Evolutionary conservation across 768 basidiomycete genomes (phyloP), one percentile per base, ranked within the genome.

Genomic region (Rhodotorula sphaerocarpa): DNA sequence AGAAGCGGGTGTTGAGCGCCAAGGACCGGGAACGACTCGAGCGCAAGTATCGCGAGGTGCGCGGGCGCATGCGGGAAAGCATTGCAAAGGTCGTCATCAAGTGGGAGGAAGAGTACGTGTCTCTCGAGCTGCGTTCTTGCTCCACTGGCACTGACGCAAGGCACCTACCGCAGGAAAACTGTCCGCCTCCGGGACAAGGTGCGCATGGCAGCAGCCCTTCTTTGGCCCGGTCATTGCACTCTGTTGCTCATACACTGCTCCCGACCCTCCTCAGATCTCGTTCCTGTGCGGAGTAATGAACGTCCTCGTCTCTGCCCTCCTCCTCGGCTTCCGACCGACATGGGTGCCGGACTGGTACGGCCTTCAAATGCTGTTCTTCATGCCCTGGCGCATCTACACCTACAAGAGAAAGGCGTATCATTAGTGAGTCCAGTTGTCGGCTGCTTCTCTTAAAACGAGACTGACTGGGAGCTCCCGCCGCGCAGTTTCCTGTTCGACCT

Each of bases 321-420:
- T 96, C 64, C 89, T 92, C 71, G 89, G 87, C n/a, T 79, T 88
- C 72, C 83, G 83, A 21, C 92, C 92, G 16, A 80, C 92, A 83
- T 91, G 77, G 73, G 83, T 83, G 27, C 92, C 93, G 59, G 79
- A 91, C 20, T 81, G 84, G 9, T 96, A 96, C 75, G 90, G 90
- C 1, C 72, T 84, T 1, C 87, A 87, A 73, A 81, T 82, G 28
- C 75, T 83, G 41, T 86, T 85, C 73, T 85, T 93, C 54, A 81
- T 95, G 10, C 90, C 92, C 1, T 76, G 86, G 16, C 87, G 93
- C 43, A 81, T 79, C 10, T 95, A 86, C 76, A 81, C 76, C 28
- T 97, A 96, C 81, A 95, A 95, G 81, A 84, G 86, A 74, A 87
- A 89, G 58, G 81, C 82, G 10, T 97, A 87, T 84, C 91, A 95